These are phyloP conservation scores for Cynara cardunculus DNA, from an alignment of 129 eudicot genomes.

Conservation along the genomic window DNA sequence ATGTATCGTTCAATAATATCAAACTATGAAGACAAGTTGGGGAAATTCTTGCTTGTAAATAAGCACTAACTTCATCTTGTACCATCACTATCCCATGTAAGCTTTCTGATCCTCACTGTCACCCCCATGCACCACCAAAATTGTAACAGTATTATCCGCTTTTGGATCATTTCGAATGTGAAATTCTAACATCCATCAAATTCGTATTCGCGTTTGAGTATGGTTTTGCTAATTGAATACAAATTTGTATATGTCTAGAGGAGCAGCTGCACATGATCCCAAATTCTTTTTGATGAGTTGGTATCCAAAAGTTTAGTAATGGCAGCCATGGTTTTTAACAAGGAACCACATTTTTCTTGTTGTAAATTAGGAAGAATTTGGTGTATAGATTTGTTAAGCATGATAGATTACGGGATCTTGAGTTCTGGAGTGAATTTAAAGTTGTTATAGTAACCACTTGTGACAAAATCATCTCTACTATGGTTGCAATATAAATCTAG, in stretches of 20 bases:
- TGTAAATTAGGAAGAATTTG: not conserved
- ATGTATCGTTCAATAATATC: not conserved
- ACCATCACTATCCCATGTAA: not conserved
- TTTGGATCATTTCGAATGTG: not conserved
- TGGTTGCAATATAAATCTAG: not conserved
- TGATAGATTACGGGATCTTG: not conserved
- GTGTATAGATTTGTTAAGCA: not conserved
- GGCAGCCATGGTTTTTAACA: not conserved
- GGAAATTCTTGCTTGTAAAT: not conserved
- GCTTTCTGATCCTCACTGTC: not conserved
- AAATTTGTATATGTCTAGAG: not conserved
- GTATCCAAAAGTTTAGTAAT: not conserved
- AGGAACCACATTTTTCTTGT: not conserved
- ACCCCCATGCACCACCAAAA: not conserved
- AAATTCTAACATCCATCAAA: not conserved
- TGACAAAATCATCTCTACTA: not conserved
- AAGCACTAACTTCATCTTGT: not conserved
- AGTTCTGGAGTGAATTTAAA: not conserved
- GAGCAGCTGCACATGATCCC: not conserved
- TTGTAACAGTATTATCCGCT: not conserved
- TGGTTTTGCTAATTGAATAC: not conserved
- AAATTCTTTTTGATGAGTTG: not conserved
- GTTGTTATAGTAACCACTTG: not conserved
- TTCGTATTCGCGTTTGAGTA: not conserved
- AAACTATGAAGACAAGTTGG: not conserved